These are phyloP conservation scores for Pythium pyrilobum DNA, from an alignment of 352 stramenopile genomes.

Conservation along the genomic window DNA sequence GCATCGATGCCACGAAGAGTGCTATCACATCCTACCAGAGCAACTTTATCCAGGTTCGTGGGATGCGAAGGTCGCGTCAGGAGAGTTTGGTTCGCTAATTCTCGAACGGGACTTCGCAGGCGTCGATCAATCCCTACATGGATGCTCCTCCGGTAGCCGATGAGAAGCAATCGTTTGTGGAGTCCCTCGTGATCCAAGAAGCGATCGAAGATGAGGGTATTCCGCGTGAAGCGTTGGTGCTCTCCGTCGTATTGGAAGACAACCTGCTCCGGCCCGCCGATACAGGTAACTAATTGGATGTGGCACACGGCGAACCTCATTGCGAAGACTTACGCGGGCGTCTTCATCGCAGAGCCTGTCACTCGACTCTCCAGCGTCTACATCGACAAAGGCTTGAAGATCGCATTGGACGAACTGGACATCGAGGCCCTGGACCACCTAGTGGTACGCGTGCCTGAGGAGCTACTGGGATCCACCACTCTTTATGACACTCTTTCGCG, in stretches of 20 bases:
- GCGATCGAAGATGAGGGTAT: slow-evolving; percentile 52
- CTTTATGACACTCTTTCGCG: slow-evolving; percentile 29
- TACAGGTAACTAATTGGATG: background rate
- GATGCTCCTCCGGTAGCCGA: slow-evolving; percentile 10
- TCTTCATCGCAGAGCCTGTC: slow-evolving; percentile 16
- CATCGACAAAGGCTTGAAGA: slow-evolving; percentile 43
- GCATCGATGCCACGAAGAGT: slow-evolving; percentile 49
- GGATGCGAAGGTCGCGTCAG: background rate
- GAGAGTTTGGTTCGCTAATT: background rate
- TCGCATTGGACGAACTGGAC: slow-evolving; percentile 41
- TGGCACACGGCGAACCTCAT: background rate
- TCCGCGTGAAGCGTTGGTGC: slow-evolving; percentile 51
- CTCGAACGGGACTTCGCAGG: slow-evolving; percentile 12
- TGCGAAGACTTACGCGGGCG: no score
- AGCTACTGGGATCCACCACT: slow-evolving; percentile 22
- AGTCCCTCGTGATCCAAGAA: slow-evolving; percentile 65
- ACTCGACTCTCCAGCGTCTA: slow-evolving; percentile 32
- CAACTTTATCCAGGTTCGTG: slow-evolving; percentile 54
- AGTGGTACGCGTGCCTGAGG: slow-evolving; percentile 53
- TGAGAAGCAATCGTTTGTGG: slow-evolving; percentile 59
- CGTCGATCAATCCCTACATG: slow-evolving; percentile 43
- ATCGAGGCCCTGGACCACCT: slow-evolving; percentile 66
- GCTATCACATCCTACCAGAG: slow-evolving; percentile 31
- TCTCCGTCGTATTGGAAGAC: slow-evolving; percentile 55
- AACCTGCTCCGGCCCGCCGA: slow-evolving; percentile 29